Base-by-base conservation (phyloP, 2,329 filamentous ascomycete species). In the Didymosphaeria variabile region DNA sequence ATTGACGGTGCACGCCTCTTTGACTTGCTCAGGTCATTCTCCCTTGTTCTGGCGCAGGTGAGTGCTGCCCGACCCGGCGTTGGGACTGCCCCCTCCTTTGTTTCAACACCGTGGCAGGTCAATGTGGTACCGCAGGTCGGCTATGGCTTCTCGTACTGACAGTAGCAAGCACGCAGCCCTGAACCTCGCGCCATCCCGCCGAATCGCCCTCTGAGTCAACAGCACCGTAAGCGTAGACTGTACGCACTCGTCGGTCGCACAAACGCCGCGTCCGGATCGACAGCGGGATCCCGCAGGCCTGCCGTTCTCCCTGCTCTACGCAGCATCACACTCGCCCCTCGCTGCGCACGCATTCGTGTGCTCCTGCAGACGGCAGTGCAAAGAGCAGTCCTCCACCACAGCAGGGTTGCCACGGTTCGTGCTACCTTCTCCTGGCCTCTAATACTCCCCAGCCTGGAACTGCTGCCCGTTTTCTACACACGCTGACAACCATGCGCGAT, bases 91-190 rank as follows among this genome's bases (percentile, higher is more conserved):
- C 66, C 67, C 65, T 65, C 70, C 72, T 71, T 74, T 72, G 75
- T 74, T 71, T 68, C 68, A 70, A 67, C 62, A 57, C 66, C 62
- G 69, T 71, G 70, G 66, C 68, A 70, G 67, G 65, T 64, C 71
- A 70, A 74, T 72, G 70, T 72, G 63, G 73, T 74, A 76, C 75
- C 63, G 65, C 74, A 73, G 61, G 61, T 68, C 66, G 72, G 65
- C 69, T 62, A 68, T 67, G 67, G 67, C 55, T 67, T 67, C 71
- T 69, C 69, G 71, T 72, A 71, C 69, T 77, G 71, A 77, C 71
- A 62, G 66, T 58, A 58, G 65, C 63, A 61, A 60, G 55, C 64
- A 62, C 58, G 55, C 66, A 76, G 72, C 67, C 62, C 69, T 63
- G 68, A 38, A 46, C 34, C 55, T 55, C 36, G 40, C 57, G 42